phyloP scores from a whole-genome alignment of 495 filamentous ascomycete genomes.

The Penicillium canescens region DNA sequence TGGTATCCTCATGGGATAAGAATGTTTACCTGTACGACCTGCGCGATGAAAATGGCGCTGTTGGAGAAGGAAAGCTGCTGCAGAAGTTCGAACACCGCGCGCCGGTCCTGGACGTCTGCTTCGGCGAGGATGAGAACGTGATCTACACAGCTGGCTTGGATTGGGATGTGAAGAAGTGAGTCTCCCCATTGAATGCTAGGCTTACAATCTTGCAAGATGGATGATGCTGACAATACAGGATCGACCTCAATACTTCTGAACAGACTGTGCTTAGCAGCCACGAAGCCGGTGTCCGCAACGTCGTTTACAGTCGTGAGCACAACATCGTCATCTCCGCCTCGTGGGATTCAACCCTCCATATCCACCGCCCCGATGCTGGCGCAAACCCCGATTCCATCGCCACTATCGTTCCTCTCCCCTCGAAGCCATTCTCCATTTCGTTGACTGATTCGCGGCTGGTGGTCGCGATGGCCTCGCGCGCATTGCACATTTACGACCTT shows the following conservation, averaged over 20 bases:
- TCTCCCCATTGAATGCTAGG: background rate
- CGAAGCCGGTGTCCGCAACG: constrained; percentile 71
- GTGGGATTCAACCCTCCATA: constrained; percentile 89
- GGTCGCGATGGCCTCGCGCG: constrained; percentile 91
- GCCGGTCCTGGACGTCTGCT: constrained; percentile 89
- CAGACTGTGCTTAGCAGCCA: constrained; percentile 79
- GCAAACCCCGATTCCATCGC: constrained; percentile 45
- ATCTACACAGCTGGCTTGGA: constrained; percentile 86
- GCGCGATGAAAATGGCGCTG: constrained; percentile 54
- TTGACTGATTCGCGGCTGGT: constrained; percentile 81
- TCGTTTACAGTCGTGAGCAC: constrained; percentile 77
- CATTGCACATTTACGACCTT: constrained; percentile 91
- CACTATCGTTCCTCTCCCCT: constrained; percentile 66
- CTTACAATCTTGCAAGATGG: background rate
- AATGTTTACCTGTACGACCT: constrained; percentile 88
- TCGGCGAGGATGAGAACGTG: constrained; percentile 74
- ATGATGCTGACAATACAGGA: constrained; percentile 43
- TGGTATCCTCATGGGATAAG: constrained; percentile 94
- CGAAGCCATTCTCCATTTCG: constrained; percentile 86
- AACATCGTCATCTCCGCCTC: constrained; percentile 82
- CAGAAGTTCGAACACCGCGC: constrained; percentile 78
- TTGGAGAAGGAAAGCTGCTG: constrained; percentile 61
- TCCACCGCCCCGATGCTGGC: constrained; percentile 61
- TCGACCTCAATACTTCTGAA: constrained; percentile 69
- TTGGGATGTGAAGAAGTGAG: constrained; percentile 75